Conservation (phyloP, 1,284 basidiomycete genomes). For the Moniliophthora roreri region DNA sequence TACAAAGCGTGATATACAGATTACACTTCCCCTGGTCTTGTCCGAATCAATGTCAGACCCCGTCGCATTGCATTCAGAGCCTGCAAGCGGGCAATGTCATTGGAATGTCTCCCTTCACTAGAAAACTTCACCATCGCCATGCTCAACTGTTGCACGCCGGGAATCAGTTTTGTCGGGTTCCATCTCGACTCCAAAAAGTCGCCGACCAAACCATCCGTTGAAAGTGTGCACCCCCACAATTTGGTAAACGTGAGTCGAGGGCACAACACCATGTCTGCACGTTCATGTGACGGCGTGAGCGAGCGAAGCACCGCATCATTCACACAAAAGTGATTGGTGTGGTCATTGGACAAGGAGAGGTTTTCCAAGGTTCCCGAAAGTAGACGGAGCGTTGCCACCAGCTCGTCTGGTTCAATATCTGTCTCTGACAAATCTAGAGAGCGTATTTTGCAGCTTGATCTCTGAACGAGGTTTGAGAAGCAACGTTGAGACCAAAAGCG, state of each 20-base stretch:
- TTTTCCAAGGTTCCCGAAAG: slow-evolving; percentile 22
- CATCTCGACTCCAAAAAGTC: slow-evolving; percentile 31
- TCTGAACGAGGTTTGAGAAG: slow-evolving; percentile 21
- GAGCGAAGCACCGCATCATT: slow-evolving; percentile 23
- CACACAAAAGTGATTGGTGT: slow-evolving; percentile 19
- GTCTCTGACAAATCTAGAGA: slow-evolving; percentile 22
- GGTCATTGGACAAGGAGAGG: slow-evolving; percentile 23
- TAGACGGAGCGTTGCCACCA: slow-evolving; percentile 21
- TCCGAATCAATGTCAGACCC: slow-evolving; percentile 6
- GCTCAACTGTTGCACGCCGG: slow-evolving; percentile 6
- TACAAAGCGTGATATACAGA: too few relatives aligned
- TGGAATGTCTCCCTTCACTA: background rate
- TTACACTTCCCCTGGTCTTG: background rate
- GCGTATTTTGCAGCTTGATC: slow-evolving; percentile 24
- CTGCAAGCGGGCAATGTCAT: slow-evolving; percentile 2
- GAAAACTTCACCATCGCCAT: slow-evolving; percentile 12
- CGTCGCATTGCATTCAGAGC: background rate
- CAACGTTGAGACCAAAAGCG: slow-evolving; percentile 23
- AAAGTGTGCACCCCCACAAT: slow-evolving; percentile 26
- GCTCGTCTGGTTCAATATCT: slow-evolving; percentile 23
- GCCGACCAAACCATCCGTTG: slow-evolving; percentile 26
- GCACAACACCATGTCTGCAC: slow-evolving; percentile 19
- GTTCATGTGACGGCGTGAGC: slow-evolving; percentile 14
- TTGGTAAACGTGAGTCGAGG: slow-evolving; percentile 24
- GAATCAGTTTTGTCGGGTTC: slow-evolving; percentile 4